Evolutionary conservation across 306 rosid species (phyloP).

Genomic region (Elaeagnus macrophylla): DNA sequence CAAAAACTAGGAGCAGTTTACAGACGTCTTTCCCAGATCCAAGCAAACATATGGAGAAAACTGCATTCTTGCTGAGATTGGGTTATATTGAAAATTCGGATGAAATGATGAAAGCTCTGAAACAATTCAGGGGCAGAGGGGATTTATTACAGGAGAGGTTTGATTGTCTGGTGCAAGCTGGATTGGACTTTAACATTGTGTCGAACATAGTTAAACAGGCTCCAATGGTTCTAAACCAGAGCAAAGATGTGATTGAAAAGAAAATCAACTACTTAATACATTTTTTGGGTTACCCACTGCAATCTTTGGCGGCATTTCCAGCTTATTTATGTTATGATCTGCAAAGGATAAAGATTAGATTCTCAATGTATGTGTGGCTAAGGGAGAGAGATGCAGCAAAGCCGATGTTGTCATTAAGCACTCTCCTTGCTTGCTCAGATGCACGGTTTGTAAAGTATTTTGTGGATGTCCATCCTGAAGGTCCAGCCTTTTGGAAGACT

Average conservation of each 20-base stretch:
- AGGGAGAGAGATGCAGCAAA: conserved; percentile 44
- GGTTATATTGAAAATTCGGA: conserved; percentile 71
- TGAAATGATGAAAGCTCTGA: conserved; percentile 64
- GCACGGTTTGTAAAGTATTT: conserved; percentile 43
- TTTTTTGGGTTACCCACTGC: conserved; percentile 52
- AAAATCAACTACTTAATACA: conserved; percentile 49
- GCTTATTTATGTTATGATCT: conserved; percentile 49
- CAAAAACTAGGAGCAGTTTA: conserved; percentile 16
- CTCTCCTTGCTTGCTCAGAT: conserved; percentile 49
- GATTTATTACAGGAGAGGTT: conserved; percentile 79
- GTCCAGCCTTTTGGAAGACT: conserved; percentile 49
- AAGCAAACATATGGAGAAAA: conserved; percentile 37
- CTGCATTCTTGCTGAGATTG: conserved; percentile 48
- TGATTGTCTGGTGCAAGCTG: conserved; percentile 69
- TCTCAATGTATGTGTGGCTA: conserved; percentile 67
- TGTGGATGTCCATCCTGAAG: conserved; percentile 66
- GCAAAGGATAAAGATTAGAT: conserved; percentile 41
- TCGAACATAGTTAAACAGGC: conserved; percentile 38
- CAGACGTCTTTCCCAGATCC: conserved; percentile 20
- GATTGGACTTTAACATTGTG: conserved; percentile 54
- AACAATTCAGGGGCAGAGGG: conserved; percentile 62
- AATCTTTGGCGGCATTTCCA: conserved; percentile 46
- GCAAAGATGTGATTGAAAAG: conserved; percentile 37
- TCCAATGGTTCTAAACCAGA: conserved; percentile 56
- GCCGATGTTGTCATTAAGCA: conserved; percentile 45